Percentiles rank a stretch among this genome's conserved stretches.
Conservation (phyloP, 257 asterid genomes). For the Ligustrum vulgare region DNA sequence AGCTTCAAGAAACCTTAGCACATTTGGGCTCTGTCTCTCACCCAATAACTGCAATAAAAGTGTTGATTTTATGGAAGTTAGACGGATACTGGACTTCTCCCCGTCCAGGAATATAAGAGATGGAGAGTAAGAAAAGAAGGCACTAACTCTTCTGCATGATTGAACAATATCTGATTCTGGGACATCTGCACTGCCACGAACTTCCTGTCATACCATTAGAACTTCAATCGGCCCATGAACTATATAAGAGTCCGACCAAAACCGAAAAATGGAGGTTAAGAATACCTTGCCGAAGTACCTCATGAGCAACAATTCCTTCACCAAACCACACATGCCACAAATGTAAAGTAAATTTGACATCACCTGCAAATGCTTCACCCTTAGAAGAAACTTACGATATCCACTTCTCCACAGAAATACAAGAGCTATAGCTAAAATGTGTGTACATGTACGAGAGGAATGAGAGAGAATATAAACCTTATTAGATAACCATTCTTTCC, state of each 20-base stretch:
- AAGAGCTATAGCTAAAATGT: neutral
- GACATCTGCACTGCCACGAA: conserved; percentile 54
- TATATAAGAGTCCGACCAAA: neutral
- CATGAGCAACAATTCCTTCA: conserved; percentile 78
- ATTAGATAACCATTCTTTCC: conserved; percentile 95
- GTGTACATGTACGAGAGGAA: conserved; percentile 11
- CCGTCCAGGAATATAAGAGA: neutral
- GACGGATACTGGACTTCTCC: conserved; percentile 3
- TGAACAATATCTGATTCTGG: conserved; percentile 61
- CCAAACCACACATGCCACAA: conserved; percentile 88
- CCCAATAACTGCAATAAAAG: conserved; percentile 52
- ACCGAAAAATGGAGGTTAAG: conserved; percentile 6
- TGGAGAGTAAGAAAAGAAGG: conserved; percentile 2
- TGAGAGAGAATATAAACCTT: conserved; percentile 56
- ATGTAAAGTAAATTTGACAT: conserved; percentile 86
- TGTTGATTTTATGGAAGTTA: conserved; percentile 14
- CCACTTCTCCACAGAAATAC: neutral
- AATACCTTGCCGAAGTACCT: conserved; percentile 94
- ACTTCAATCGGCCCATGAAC: neutral
- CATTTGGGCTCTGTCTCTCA: conserved; percentile 65
- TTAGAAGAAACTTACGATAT: neutral
- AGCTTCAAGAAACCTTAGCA: conserved; percentile 61
- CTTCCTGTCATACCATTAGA: conserved; percentile 38
- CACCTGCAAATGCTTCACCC: conserved; percentile 53
- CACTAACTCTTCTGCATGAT: conserved; percentile 70